Percentiles rank a stretch among this genome's conserved stretches.
Conservation (phyloP, 2,329 filamentous ascomycete genomes). For the Cladorrhinum sp. region DNA sequence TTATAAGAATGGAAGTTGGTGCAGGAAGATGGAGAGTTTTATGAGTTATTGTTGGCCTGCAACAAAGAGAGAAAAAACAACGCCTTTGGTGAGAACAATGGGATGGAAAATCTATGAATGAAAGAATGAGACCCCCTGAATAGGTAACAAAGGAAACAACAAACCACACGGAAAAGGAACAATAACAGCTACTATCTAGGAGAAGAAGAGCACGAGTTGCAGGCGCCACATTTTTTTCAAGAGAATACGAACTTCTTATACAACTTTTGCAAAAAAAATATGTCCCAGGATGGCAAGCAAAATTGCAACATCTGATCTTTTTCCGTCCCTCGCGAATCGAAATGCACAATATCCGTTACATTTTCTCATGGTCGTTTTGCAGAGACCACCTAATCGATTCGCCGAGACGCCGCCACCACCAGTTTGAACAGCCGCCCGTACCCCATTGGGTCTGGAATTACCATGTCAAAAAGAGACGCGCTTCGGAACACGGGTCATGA, state of each 20-base stretch:
- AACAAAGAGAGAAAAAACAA: constrained; percentile 16
- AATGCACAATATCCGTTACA: constrained; percentile 5
- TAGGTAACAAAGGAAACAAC: constrained; percentile 9
- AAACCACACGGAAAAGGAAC: background rate
- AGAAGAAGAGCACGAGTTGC: background rate
- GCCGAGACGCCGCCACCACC: constrained; percentile 8
- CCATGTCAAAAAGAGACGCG: background rate
- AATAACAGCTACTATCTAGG: background rate
- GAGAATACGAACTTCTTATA: background rate
- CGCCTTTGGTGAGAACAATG: constrained; percentile 7
- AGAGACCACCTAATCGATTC: constrained; percentile 14
- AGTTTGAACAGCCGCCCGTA: constrained; percentile 19
- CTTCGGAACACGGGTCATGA: constrained; percentile 5
- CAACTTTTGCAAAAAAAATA: background rate
- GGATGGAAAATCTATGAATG: constrained; percentile 6
- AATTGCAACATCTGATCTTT: background rate
- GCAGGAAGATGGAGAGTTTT: too few relatives aligned
- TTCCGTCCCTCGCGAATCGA: background rate
- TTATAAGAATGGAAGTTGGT: background rate
- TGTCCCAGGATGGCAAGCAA: too few relatives aligned
- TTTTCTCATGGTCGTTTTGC: background rate
- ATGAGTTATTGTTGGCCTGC: constrained; percentile 19
- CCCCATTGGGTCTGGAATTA: background rate
- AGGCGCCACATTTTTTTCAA: background rate
- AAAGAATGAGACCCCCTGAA: background rate